These are phyloP conservation scores for Chlorella sp. DNA, from an alignment of 139 green algal species.

Conservation along the genomic window DNA sequence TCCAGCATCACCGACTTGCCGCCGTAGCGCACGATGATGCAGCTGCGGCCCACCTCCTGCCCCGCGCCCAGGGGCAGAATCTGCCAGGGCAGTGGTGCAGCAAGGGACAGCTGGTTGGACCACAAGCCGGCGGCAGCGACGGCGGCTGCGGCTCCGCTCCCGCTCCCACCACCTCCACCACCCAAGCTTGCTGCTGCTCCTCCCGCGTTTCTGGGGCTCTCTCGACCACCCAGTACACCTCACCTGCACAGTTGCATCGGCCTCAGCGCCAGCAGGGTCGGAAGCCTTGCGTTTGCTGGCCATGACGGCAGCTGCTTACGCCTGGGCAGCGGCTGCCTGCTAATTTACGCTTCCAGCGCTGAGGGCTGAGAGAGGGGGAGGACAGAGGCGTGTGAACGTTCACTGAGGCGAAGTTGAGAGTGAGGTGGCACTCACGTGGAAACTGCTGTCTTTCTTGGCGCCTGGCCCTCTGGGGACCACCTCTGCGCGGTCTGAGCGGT, in stretches of 20 bases:
- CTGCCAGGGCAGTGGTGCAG: not conserved
- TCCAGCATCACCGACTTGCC: conserved; percentile 93
- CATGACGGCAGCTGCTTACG: too few relatives aligned
- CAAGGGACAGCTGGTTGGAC: not conserved
- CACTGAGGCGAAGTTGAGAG: too few relatives aligned
- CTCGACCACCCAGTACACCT: too few relatives aligned
- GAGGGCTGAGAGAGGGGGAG: too few relatives aligned
- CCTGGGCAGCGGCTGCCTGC: too few relatives aligned
- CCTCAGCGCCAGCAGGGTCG: not conserved
- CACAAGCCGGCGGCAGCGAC: not conserved
- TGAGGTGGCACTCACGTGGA: too few relatives aligned
- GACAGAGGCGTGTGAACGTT: too few relatives aligned
- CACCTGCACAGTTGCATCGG: not conserved
- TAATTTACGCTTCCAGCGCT: too few relatives aligned
- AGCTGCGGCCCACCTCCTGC: conserved; percentile 95
- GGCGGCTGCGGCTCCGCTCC: not conserved
- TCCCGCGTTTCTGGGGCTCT: not conserved
- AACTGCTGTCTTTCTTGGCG: too few relatives aligned
- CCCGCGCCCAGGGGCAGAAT: conserved; percentile 94
- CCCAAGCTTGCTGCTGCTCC: not conserved
- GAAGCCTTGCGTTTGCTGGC: not conserved
- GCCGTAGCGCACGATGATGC: conserved; percentile 92
- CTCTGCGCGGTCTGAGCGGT: too few relatives aligned
- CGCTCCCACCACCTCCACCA: not conserved
- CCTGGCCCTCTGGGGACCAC: too few relatives aligned